A percentile compares a stretch with the other conserved stretches of the same genome.
phyloP scores from a whole-genome alignment of 371 early-diverging fungal species.

The Mucor saturninus region DNA sequence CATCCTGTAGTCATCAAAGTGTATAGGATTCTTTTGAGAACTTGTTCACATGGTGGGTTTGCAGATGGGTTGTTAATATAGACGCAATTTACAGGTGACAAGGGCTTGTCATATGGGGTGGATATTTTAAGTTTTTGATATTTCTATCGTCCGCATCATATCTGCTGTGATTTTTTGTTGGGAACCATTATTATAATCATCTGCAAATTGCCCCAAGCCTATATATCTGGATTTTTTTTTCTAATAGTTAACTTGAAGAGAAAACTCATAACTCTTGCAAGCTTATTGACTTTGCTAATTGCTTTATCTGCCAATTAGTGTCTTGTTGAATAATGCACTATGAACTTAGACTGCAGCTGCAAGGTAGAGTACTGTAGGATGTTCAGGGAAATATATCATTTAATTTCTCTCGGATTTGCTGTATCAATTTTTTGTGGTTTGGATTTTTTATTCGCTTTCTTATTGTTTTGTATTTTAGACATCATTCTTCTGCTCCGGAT shows the following conservation, averaged over 20 bases:
- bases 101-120: too few relatives aligned
- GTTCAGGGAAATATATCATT: conserved; percentile 13
- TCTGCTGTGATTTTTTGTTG: too few relatives aligned
- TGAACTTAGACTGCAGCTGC: background rate
- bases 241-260: conserved; percentile 6
- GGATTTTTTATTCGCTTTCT: conserved; percentile 6
- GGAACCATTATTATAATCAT: too few relatives aligned
- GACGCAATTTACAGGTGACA: too few relatives aligned
- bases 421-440: conserved; percentile 9
- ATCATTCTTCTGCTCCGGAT: conserved; percentile 8
- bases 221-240: background rate
- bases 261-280: conserved; percentile 4
- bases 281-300: background rate
- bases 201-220: too few relatives aligned
- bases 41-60: too few relatives aligned
- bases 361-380: conserved; percentile 12
- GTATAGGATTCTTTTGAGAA: too few relatives aligned
- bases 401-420: conserved; percentile 10
- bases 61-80: too few relatives aligned
- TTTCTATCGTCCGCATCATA: too few relatives aligned
- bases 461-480: conserved; percentile 7
- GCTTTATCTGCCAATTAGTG: conserved; percentile 4
- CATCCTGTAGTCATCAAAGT: too few relatives aligned
- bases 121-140: too few relatives aligned
- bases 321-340: conserved; percentile 13